Evolutionary conservation across 108 stramenopile species (phyloP).

Genomic region (Conticribra guillardii): DNA sequence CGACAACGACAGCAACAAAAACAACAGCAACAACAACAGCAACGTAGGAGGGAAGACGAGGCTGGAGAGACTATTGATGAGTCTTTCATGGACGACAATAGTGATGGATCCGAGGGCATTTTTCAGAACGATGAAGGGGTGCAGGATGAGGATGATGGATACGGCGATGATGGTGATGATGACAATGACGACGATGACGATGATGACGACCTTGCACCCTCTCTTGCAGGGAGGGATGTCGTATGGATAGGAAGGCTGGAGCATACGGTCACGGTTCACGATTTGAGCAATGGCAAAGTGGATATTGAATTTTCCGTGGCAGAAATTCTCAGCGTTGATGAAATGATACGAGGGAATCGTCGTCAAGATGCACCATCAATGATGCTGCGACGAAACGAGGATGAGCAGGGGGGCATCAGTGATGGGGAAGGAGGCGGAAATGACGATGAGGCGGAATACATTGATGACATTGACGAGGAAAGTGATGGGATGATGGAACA

Average conservation of each 20-base stretch:
- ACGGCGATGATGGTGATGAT: slow-evolving; percentile 8
- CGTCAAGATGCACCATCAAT: slow-evolving; percentile 1
- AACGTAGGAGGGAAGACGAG: no score
- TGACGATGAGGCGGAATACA: neutral
- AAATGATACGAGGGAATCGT: slow-evolving; percentile 62
- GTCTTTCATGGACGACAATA: no score
- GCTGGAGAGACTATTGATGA: no score
- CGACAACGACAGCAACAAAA: no score
- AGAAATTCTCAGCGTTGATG: slow-evolving; percentile 69
- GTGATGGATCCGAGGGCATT: no score
- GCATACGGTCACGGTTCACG: slow-evolving; percentile 72
- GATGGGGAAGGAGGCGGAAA: neutral
- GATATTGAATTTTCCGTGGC: slow-evolving; percentile 77
- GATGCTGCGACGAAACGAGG: slow-evolving; percentile 17
- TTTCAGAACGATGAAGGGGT: slow-evolving; percentile 22
- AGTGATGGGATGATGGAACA: slow-evolving; percentile 25
- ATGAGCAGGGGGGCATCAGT: neutral
- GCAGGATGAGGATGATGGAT: slow-evolving; percentile 6
- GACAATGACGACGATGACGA: slow-evolving; percentile 19
- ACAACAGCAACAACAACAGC: no score
- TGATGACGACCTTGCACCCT: slow-evolving; percentile 36
- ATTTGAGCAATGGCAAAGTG: slow-evolving; percentile 65
- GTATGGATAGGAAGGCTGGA: slow-evolving; percentile 91
- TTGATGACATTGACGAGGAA: neutral
- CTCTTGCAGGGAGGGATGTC: slow-evolving; percentile 59